Percentiles rank a stretch among this genome's conserved stretches.
Conservation (phyloP, 176 grass and related monocot species). For the Eleusine coracana region DNA sequence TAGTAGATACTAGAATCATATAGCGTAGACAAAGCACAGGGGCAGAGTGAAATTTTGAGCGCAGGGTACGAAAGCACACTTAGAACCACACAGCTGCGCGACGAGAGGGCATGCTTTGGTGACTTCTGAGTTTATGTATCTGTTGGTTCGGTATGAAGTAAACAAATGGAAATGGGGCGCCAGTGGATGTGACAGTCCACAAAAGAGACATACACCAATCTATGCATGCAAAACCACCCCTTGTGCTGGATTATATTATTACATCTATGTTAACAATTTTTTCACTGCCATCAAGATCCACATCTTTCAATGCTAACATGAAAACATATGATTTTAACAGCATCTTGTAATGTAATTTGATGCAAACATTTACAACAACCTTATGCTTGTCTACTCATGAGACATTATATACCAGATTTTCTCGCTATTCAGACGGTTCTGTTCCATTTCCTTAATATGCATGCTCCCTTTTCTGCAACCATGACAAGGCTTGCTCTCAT, state of each 20-base stretch:
- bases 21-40: too few relatives aligned
- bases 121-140: too few relatives aligned
- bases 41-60: too few relatives aligned
- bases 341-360: not conserved
- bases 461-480: slow-evolving; percentile 8
- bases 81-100: too few relatives aligned
- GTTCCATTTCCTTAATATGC: not conserved
- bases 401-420: slow-evolving; percentile 18
- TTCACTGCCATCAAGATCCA: not conserved
- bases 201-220: not conserved
- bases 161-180: too few relatives aligned
- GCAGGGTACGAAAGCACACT: too few relatives aligned
- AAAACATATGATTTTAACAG: not conserved
- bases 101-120: too few relatives aligned
- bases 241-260: not conserved
- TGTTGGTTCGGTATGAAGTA: too few relatives aligned
- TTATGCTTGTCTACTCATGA: slow-evolving; percentile 33
- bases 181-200: too few relatives aligned
- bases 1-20: too few relatives aligned
- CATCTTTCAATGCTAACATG: not conserved
- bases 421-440: not conserved
- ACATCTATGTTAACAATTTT: not conserved
- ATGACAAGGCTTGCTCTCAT: not conserved
- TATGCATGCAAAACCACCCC: not conserved
- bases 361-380: slow-evolving; percentile 19